Percentiles rank a stretch among this genome's conserved stretches.
phyloP scores from a whole-genome alignment of 2,329 filamentous ascomycete genomes.

The Fusarium sp. region DNA sequence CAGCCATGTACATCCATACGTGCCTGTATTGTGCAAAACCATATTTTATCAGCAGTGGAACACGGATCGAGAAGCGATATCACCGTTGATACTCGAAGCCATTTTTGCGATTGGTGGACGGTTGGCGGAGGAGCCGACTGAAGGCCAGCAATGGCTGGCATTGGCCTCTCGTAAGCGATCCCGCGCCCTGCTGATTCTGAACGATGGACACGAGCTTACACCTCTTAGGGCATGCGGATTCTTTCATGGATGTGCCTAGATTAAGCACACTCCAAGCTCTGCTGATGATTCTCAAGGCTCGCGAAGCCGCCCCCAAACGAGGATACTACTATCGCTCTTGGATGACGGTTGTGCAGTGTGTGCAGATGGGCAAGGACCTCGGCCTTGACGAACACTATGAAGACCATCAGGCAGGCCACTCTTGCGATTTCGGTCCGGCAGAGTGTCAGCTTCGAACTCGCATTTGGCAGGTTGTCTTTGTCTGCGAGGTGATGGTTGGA shows the following conservation, averaged over 20 bases:
- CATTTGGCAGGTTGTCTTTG: slow-evolving; percentile 89
- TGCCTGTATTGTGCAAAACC: slow-evolving; percentile 86
- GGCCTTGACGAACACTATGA: slow-evolving; percentile 89
- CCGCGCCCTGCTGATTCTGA: background rate
- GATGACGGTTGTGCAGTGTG: slow-evolving; percentile 93
- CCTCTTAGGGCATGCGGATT: slow-evolving; percentile 82
- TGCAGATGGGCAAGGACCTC: slow-evolving; percentile 93
- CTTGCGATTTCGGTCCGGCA: slow-evolving; percentile 74
- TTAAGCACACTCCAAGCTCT: slow-evolving; percentile 93
- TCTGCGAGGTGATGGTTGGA: slow-evolving; percentile 92
- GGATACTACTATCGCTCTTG: slow-evolving; percentile 98
- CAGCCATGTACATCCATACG: slow-evolving; percentile 88
- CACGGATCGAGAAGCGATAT: slow-evolving; percentile 83
- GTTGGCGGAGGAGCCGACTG: slow-evolving; percentile 83
- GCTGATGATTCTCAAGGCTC: slow-evolving; percentile 87
- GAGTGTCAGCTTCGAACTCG: slow-evolving; percentile 89
- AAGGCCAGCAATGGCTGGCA: slow-evolving; percentile 93
- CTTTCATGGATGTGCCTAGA: slow-evolving; percentile 91
- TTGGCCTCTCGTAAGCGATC: slow-evolving; percentile 78
- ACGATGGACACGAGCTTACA: slow-evolving; percentile 32
- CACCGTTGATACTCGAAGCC: slow-evolving; percentile 87
- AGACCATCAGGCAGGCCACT: slow-evolving; percentile 77
- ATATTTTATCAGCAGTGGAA: slow-evolving; percentile 93
- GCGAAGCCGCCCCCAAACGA: slow-evolving; percentile 90
- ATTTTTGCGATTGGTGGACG: slow-evolving; percentile 91